Evolutionary conservation across 2,329 filamentous ascomycete genomes (phyloP).

Genomic region (Polytolypa hystricis): DNA sequence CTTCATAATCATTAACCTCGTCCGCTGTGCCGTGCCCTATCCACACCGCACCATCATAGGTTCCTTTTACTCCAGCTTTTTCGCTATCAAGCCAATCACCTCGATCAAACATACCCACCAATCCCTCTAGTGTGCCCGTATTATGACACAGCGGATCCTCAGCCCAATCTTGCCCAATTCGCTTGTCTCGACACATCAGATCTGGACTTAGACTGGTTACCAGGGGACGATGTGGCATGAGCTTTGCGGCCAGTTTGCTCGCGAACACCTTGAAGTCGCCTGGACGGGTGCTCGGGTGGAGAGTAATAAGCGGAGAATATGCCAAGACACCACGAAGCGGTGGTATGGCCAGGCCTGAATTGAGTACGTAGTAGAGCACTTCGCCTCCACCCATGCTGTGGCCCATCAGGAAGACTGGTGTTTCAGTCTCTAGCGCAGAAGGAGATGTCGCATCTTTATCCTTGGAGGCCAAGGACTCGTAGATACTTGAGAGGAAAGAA

Average conservation of each 20-base stretch:
- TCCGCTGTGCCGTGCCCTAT: conserved; percentile 69
- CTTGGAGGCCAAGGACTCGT: conserved; percentile 31
- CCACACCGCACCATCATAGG: conserved; percentile 52
- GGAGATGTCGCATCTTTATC: conserved; percentile 24
- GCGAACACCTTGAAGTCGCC: conserved; percentile 49
- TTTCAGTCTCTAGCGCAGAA: no score
- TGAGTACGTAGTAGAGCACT: conserved; percentile 49
- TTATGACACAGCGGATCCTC: conserved; percentile 66
- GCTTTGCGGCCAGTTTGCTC: conserved; percentile 55
- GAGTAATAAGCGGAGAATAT: conserved; percentile 67
- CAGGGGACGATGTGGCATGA: conserved; percentile 59
- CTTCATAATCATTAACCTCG: conserved; percentile 53
- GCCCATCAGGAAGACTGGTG: conserved; percentile 71
- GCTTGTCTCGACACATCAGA: conserved; percentile 56
- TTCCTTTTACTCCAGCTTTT: conserved; percentile 17
- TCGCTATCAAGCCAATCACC: conserved; percentile 46
- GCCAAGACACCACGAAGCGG: conserved; percentile 62
- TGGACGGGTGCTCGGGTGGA: conserved; percentile 56
- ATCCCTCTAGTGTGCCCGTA: conserved; percentile 72
- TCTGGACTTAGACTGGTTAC: conserved; percentile 53
- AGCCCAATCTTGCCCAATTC: conserved; percentile 47
- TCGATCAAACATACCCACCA: conserved; percentile 68
- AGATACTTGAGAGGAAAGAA: conserved; percentile 55
- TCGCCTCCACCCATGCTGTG: conserved; percentile 87
- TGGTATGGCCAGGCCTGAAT: conserved; percentile 40